Evolutionary conservation across 306 rosid genomes (phyloP).

Genomic region (Senna tora): DNA sequence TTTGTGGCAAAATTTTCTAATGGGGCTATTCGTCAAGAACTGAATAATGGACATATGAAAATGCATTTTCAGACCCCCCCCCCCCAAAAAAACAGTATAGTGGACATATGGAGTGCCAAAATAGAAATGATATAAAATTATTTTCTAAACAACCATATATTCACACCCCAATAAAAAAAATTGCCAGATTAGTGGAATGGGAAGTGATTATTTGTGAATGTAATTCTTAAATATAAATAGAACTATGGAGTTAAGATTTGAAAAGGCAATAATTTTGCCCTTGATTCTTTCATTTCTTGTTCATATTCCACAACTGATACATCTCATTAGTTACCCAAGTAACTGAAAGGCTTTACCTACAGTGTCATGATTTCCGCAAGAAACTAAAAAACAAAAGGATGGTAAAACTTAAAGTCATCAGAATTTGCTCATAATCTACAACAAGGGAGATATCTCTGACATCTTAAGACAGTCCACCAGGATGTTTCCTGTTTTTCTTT

Average conservation of each 20-base stretch:
- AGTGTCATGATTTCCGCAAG: conserved; percentile 35
- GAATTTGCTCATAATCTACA: conserved; percentile 39
- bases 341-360: conserved; percentile 40
- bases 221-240: background rate
- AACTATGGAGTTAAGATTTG: background rate
- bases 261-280: conserved; percentile 21
- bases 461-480: conserved; percentile 34
- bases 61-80: too few relatives aligned
- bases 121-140: background rate
- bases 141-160: background rate
- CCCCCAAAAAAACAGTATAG: background rate
- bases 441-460: conserved; percentile 28
- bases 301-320: conserved; percentile 25
- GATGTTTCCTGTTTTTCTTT: conserved; percentile 24
- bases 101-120: background rate
- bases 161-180: background rate
- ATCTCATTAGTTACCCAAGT: conserved; percentile 44
- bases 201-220: background rate
- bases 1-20: background rate
- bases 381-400: background rate
- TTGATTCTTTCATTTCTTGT: conserved; percentile 11
- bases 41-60: background rate
- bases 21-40: background rate
- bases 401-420: conserved; percentile 26
- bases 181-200: too few relatives aligned